phyloP scores from a whole-genome alignment of 179 eudicot genomes.

The Patellifolia procumbens region DNA sequence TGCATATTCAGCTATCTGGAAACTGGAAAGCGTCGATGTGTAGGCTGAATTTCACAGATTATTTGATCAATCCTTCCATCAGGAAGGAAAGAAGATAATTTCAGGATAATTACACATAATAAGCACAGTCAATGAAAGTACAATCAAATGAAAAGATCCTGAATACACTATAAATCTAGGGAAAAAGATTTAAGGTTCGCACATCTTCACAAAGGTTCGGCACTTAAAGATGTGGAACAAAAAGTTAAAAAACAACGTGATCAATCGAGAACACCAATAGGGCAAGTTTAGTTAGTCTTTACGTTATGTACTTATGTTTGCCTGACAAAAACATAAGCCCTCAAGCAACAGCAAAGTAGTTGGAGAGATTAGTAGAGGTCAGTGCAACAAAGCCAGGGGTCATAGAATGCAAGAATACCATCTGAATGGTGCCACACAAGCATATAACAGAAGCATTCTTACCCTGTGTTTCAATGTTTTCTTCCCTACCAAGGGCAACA shows the following conservation, averaged over 20 bases:
- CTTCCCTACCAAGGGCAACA: constrained; percentile 74
- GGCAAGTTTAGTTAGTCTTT: not conserved
- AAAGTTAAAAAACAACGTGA: not conserved
- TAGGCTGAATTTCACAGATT: not conserved
- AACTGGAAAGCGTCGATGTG: not conserved
- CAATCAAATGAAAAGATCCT: not conserved
- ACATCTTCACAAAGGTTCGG: not conserved
- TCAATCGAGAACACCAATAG: not conserved
- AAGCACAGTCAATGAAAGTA: not conserved
- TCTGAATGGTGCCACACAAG: not conserved
- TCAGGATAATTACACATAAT: not conserved
- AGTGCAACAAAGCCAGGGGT: not conserved
- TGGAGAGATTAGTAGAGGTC: not conserved
- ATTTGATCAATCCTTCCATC: not conserved
- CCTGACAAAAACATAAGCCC: not conserved
- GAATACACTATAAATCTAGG: not conserved
- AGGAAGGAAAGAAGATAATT: not conserved
- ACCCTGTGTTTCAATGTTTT: constrained; percentile 90
- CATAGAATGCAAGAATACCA: not conserved
- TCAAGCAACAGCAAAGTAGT: not conserved
- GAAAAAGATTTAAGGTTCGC: not conserved
- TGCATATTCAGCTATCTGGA: not conserved
- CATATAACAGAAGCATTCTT: constrained; percentile 34
- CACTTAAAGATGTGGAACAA: not conserved
- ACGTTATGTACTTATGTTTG: constrained; percentile 1